These are phyloP conservation scores for Alternaria panax DNA, from an alignment of 2,329 filamentous ascomycete genomes.

Conservation along the genomic window DNA sequence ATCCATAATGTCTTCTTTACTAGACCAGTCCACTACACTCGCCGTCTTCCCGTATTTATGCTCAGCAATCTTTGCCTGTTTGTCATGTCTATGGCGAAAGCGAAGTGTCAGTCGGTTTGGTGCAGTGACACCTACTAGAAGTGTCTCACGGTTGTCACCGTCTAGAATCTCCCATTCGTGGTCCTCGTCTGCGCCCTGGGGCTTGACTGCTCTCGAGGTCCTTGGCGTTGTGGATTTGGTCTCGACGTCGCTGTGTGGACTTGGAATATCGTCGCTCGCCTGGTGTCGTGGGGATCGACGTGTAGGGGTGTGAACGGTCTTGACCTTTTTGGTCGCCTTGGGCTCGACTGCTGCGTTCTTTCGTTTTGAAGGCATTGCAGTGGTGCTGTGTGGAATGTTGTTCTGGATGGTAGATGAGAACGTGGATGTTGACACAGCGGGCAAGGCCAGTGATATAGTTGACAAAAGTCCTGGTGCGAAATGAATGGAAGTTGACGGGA, in stretches of 20 bases:
- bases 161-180: not conserved
- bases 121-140: not conserved
- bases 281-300: not conserved
- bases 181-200: not conserved
- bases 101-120: not conserved
- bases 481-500: not conserved
- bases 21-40: not conserved
- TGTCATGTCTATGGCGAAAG: not conserved
- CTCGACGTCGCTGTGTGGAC: too few species aligned
- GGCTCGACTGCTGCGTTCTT: not conserved
- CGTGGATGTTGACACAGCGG: not conserved
- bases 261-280: not conserved
- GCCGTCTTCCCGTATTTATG: not conserved
- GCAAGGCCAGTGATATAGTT: too few species aligned
- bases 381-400: not conserved
- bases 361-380: not conserved
- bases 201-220: not conserved
- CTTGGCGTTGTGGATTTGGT: too few species aligned
- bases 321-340: not conserved
- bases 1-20: not conserved
- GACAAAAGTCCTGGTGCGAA: not conserved
- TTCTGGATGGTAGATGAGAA: not conserved
- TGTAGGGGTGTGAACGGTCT: not conserved
- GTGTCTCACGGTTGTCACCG: not conserved
- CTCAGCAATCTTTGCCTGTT: not conserved